These are phyloP conservation scores for Ganoderma sp. DNA, from an alignment of 1,284 basidiomycete genomes.

Conservation along the genomic window DNA sequence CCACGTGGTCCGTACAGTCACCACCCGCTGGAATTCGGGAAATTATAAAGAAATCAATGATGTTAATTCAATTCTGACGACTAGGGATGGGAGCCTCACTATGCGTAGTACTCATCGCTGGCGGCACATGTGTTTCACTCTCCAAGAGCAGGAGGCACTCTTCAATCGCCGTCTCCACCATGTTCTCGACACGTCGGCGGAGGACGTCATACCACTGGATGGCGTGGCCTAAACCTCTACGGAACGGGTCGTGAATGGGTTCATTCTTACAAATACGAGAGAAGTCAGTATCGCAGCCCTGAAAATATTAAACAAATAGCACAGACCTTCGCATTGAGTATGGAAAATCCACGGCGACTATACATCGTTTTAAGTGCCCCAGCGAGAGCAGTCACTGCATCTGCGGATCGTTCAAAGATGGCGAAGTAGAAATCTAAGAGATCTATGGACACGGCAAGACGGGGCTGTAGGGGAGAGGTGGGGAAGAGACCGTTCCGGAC, in stretches of 20 bases:
- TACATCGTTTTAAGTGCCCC: slow-evolving; percentile 33
- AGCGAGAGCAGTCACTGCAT: slow-evolving; percentile 36
- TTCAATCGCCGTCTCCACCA: slow-evolving; percentile 17
- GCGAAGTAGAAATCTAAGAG: slow-evolving; percentile 35
- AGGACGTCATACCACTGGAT: slow-evolving; percentile 38
- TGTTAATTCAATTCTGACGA: no score
- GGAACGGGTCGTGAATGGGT: slow-evolving; percentile 28
- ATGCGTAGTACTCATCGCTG: no score
- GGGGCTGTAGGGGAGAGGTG: slow-evolving; percentile 17
- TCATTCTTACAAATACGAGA: slow-evolving; percentile 1
- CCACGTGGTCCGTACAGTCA: no score
- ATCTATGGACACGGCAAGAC: slow-evolving; percentile 25
- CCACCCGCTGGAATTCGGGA: no score
- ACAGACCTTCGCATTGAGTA: slow-evolving; percentile 23
- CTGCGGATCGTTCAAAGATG: slow-evolving; percentile 36
- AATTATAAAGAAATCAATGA: no score
- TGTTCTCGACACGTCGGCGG: slow-evolving; percentile 5
- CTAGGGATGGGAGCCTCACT: no score
- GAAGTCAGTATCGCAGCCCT: no score
- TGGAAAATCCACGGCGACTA: slow-evolving; percentile 25
- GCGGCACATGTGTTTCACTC: no score
- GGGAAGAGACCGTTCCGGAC: slow-evolving; percentile 25
- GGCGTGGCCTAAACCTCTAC: slow-evolving; percentile 23
- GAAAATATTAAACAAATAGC: no score
- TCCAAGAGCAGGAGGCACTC: no score